A percentile compares a stretch with the other conserved stretches of the same genome.
These are phyloP conservation scores for Endogone sp. DNA, from an alignment of 192 early-diverging fungal species.

Conservation along the genomic window DNA sequence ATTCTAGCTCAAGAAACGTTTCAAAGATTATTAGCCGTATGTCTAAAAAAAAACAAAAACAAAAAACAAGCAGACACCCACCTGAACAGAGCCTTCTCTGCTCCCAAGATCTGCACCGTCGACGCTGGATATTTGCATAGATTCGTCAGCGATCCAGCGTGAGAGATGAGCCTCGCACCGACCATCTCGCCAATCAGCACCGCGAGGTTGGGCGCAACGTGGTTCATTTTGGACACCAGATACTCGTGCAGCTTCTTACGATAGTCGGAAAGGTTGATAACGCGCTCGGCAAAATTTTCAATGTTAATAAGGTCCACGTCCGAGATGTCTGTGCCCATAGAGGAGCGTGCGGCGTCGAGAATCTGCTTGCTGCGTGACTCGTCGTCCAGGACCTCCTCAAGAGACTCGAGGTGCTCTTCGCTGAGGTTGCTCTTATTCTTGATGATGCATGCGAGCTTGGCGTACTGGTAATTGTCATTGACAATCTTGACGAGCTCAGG, in stretches of 20 bases:
- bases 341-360: constrained; percentile 87
- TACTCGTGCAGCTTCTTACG: constrained; percentile 90
- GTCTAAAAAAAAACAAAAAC: too few relatives aligned
- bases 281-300: constrained; percentile 86
- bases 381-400: constrained; percentile 80
- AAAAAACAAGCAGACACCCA: too few relatives aligned
- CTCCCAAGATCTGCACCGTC: constrained; percentile 96
- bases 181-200: constrained; percentile 94
- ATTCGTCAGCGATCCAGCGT: constrained; percentile 95
- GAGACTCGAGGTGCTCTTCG: constrained; percentile 67
- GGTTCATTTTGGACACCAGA: constrained; percentile 92
- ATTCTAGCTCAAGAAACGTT: too few relatives aligned
- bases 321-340: constrained; percentile 98
- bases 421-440: constrained; percentile 88
- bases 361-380: constrained; percentile 82
- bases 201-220: constrained; percentile 94
- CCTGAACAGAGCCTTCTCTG: constrained; percentile 98
- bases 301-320: constrained; percentile 96
- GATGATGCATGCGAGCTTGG: constrained; percentile 85
- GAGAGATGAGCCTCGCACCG: constrained; percentile 94
- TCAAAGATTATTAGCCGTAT: too few relatives aligned
- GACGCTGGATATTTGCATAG: constrained; percentile 96
- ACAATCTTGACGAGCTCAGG: constrained; percentile 97
- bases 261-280: constrained; percentile 90
- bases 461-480: constrained; percentile 88